These are phyloP conservation scores for Globisporangium spiculum DNA, from an alignment of 352 stramenopile genomes.

Conservation along the genomic window DNA sequence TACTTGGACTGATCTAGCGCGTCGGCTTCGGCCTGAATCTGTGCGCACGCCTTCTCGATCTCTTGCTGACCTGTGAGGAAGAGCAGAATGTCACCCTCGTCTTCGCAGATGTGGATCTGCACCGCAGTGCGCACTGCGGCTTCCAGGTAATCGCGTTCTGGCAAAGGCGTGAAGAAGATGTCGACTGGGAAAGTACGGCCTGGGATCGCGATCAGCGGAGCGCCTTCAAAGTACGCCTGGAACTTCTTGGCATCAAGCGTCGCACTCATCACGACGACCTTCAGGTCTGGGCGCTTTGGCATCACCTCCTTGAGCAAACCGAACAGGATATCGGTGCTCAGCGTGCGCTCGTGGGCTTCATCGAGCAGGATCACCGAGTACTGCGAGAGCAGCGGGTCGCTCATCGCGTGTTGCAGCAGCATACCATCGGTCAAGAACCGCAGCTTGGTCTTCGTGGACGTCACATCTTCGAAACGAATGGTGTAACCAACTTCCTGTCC, in stretches of 20 bases:
- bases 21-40: slow-evolving; percentile 86
- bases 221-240: slow-evolving; percentile 93
- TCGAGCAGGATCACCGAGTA: slow-evolving; percentile 98
- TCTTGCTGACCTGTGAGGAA: slow-evolving; percentile 99
- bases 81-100: slow-evolving; percentile 97
- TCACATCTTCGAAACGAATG: slow-evolving; percentile 99
- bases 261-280: slow-evolving; percentile 98
- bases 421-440: slow-evolving; percentile 91
- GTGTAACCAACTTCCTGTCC: slow-evolving; percentile 98
- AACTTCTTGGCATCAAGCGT: slow-evolving; percentile 98
- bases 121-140: slow-evolving; percentile 79
- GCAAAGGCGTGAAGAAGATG: slow-evolving; percentile 97
- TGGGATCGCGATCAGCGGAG: slow-evolving; percentile 92
- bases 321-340: slow-evolving; percentile 98
- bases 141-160: slow-evolving; percentile 98
- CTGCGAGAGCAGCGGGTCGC: slow-evolving; percentile 92
- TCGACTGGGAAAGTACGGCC: slow-evolving; percentile 98
- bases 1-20: slow-evolving; percentile 92
- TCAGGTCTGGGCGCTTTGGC: slow-evolving; percentile 92
- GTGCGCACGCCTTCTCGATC: slow-evolving; percentile 96
- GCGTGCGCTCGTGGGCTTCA: slow-evolving; percentile 97
- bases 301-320: slow-evolving; percentile 97
- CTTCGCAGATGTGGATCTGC: slow-evolving; percentile 98
- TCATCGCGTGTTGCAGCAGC: slow-evolving; percentile 97
- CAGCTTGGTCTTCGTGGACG: slow-evolving; percentile 74